These are phyloP conservation scores for Fusarium odoratissimum DNA, from an alignment of 2,329 filamentous ascomycete species.

Conservation along the genomic window DNA sequence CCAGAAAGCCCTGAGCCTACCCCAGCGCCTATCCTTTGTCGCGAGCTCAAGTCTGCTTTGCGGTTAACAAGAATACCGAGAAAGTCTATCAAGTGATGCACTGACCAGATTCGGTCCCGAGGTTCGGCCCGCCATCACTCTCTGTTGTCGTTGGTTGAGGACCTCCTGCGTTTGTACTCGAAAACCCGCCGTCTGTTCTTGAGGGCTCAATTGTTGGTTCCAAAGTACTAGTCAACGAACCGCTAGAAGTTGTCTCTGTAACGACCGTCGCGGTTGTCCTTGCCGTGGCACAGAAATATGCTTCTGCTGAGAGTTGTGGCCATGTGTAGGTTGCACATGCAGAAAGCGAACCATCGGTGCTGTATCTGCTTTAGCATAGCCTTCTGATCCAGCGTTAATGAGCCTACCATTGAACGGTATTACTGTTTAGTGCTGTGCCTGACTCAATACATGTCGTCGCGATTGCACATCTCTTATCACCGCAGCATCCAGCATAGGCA, in stretches of 20 bases:
- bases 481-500: slow-evolving; percentile 19
- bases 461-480: slow-evolving; percentile 5
- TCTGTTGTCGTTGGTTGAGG: neutral
- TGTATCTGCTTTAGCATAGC: neutral
- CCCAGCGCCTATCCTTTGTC: slow-evolving; percentile 22
- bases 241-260: neutral
- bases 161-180: neutral
- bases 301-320: neutral
- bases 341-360: slow-evolving; percentile 4
- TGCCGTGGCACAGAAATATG: slow-evolving; percentile 16
- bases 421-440: neutral
- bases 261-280: slow-evolving; percentile 9
- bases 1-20: slow-evolving; percentile 18
- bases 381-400: neutral
- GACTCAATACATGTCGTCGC: slow-evolving; percentile 22
- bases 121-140: neutral
- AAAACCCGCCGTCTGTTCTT: neutral
- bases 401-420: slow-evolving; percentile 14
- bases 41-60: slow-evolving; percentile 3
- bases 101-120: slow-evolving; percentile 24
- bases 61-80: neutral
- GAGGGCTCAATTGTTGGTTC: neutral
- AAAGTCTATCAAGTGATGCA: neutral
- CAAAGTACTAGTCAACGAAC: neutral
- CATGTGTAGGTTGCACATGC: slow-evolving; percentile 31